A percentile compares a stretch with the other conserved stretches of the same genome.
These are phyloP conservation scores for Leptographium radiaticola DNA, from an alignment of 2,329 filamentous ascomycete genomes.

Conservation along the genomic window DNA sequence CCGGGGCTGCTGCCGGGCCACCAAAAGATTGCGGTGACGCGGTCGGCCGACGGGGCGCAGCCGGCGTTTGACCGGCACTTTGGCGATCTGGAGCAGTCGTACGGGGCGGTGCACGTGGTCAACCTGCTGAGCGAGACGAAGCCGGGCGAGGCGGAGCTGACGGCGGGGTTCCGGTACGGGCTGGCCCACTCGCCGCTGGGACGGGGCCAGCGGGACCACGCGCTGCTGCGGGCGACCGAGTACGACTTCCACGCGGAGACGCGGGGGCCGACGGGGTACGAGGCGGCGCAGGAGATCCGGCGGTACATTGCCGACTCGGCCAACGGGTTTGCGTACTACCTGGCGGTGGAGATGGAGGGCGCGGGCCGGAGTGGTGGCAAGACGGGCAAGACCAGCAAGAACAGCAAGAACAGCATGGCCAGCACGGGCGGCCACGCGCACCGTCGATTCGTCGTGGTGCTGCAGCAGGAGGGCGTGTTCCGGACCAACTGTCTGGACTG, in stretches of 20 bases:
- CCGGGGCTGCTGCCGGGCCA: conserved; percentile 79
- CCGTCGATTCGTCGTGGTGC: conserved; percentile 48
- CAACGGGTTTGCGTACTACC: conserved; percentile 83
- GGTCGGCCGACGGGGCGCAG: conserved; percentile 81
- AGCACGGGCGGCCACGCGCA: conserved; percentile 9
- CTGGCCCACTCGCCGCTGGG: conserved; percentile 64
- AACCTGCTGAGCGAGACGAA: conserved; percentile 90
- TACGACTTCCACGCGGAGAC: conserved; percentile 97
- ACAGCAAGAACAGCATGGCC: too few species aligned
- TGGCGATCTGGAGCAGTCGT: conserved; percentile 68
- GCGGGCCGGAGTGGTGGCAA: conserved; percentile 9
- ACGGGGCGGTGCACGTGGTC: conserved; percentile 83
- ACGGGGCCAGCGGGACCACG: conserved; percentile 50
- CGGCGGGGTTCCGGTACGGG: conserved; percentile 64
- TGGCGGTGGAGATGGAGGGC: conserved; percentile 60
- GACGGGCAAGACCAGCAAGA: conserved; percentile 10
- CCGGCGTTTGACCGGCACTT: conserved; percentile 95
- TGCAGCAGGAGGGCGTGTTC: conserved; percentile 93
- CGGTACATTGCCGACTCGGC: conserved; percentile 66
- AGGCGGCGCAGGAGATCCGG: conserved; percentile 76
- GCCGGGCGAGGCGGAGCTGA: conserved; percentile 73
- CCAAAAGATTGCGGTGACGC: conserved; percentile 85
- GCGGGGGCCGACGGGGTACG: conserved; percentile 72
- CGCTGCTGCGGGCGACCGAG: conserved; percentile 67
- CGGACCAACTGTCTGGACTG: conserved; percentile 94